Conservation (phyloP, 2,329 filamentous ascomycete genomes). For the Colletotrichum cordylinicola region DNA sequence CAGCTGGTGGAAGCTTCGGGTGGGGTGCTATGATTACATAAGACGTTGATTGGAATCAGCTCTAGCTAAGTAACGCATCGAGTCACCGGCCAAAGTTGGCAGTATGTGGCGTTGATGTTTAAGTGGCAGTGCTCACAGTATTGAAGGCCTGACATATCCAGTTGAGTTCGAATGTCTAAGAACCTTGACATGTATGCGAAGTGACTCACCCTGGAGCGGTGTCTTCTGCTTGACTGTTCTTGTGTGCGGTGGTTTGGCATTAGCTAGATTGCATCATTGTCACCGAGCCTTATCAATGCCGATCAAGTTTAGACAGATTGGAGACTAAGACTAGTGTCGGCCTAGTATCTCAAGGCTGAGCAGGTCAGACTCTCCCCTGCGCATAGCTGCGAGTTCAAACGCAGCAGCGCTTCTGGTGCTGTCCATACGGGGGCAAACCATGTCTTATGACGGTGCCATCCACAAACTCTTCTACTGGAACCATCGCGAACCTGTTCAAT, state of each 20-base stretch:
- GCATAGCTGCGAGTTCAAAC: not conserved
- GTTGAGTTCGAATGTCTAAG: not conserved
- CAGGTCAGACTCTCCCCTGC: not conserved
- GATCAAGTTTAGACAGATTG: not conserved
- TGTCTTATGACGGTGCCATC: not conserved
- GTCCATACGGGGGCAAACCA: not conserved
- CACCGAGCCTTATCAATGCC: not conserved
- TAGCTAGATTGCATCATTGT: not conserved
- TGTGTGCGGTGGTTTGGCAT: not conserved
- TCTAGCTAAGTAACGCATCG: not conserved
- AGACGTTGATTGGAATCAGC: not conserved
- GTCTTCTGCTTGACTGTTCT: not conserved
- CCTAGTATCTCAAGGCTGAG: constrained; percentile 1
- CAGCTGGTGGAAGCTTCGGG: not conserved
- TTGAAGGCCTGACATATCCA: not conserved
- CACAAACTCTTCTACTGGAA: not conserved
- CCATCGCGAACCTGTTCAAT: not conserved
- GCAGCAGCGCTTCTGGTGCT: not conserved
- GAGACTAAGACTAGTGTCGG: constrained; percentile 5
- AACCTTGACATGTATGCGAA: not conserved
- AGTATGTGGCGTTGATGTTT: not conserved
- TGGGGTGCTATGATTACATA: not conserved
- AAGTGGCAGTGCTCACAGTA: not conserved
- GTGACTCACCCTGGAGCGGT: not conserved
- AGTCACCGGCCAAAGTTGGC: not conserved